Percentiles rank a stretch among this genome's conserved stretches.
Evolutionary conservation across 176 grass and related monocot species (phyloP).

Genomic region (Rhynchospora pubera): DNA sequence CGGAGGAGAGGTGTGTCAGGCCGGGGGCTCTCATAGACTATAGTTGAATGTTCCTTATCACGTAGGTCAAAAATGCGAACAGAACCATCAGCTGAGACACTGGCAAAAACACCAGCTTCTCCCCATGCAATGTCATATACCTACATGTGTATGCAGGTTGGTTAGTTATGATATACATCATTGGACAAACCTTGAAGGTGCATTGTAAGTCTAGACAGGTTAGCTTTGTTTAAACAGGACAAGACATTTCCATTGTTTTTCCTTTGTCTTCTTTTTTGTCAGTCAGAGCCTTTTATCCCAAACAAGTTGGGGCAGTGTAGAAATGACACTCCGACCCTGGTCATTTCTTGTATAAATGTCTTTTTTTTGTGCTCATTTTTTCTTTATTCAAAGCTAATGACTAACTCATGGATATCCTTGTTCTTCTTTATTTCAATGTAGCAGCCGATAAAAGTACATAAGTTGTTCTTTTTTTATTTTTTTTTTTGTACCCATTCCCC

Average conservation of each 20-base stretch:
- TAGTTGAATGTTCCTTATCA: slow-evolving; percentile 98
- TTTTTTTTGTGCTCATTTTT: neutral
- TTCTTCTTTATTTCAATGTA: neutral
- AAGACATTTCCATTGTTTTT: neutral
- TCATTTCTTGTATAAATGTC: too few relatives aligned
- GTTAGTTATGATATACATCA: neutral
- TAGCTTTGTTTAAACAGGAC: neutral
- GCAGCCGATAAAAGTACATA: too few relatives aligned
- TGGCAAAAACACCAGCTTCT: slow-evolving; percentile 77
- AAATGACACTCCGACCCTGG: too few relatives aligned
- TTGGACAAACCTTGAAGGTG: neutral
- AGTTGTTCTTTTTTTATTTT: too few relatives aligned
- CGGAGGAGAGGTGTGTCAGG: slow-evolving; percentile 86
- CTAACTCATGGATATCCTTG: neutral
- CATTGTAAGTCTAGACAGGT: neutral
- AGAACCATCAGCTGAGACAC: slow-evolving; percentile 87
- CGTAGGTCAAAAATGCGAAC: slow-evolving; percentile 95
- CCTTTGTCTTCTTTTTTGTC: neutral
- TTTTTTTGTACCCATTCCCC: too few relatives aligned
- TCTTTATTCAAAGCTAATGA: neutral
- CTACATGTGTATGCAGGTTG: neutral
- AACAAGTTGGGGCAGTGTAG: too few relatives aligned
- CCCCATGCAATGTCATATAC: slow-evolving; percentile 94
- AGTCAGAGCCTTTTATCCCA: too few relatives aligned
- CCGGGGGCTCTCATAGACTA: slow-evolving; percentile 91